phyloP scores from a whole-genome alignment of 768 basidiomycete species.

The Fibroporia radiculosa region DNA sequence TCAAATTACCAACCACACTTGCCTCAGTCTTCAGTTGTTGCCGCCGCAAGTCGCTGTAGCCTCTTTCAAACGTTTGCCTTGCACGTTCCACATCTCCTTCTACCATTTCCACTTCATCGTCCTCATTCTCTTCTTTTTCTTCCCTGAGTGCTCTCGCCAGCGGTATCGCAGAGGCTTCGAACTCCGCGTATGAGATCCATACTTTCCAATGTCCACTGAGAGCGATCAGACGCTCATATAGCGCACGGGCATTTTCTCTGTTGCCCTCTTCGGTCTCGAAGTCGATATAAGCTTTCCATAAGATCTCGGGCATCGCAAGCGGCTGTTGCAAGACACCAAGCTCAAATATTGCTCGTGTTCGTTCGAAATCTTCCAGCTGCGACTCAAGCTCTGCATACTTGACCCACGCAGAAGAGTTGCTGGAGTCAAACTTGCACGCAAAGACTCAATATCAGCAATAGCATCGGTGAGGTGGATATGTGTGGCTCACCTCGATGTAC shows the following conservation, averaged over 20 bases:
- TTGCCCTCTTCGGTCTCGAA: conserved; percentile 95
- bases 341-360: conserved; percentile 91
- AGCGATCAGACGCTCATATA: conserved; percentile 84
- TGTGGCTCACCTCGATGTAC: conserved; percentile 69
- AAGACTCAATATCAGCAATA: too few species aligned
- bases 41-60: conserved; percentile 78
- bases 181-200: conserved; percentile 92
- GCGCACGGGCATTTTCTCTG: conserved; percentile 67
- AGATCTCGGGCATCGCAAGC: conserved; percentile 89
- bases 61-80: conserved; percentile 76
- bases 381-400: conserved; percentile 90
- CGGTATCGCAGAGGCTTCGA: conserved; percentile 76
- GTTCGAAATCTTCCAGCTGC: conserved; percentile 77
- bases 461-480: background rate
- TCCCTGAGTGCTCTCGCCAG: conserved; percentile 56
- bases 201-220: conserved; percentile 94
- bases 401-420: conserved; percentile 93
- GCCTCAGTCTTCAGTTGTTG: conserved; percentile 87
- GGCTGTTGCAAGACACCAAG: conserved; percentile 77
- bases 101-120: conserved; percentile 50
- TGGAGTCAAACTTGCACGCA: conserved; percentile 67
- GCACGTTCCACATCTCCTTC: conserved; percentile 68
- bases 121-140: conserved; percentile 53
- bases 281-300: conserved; percentile 96
- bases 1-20: conserved; percentile 17